Percentiles rank a stretch among this genome's conserved stretches.
phyloP scores from a whole-genome alignment of 179 eudicot genomes.

The Nepenthes alata region DNA sequence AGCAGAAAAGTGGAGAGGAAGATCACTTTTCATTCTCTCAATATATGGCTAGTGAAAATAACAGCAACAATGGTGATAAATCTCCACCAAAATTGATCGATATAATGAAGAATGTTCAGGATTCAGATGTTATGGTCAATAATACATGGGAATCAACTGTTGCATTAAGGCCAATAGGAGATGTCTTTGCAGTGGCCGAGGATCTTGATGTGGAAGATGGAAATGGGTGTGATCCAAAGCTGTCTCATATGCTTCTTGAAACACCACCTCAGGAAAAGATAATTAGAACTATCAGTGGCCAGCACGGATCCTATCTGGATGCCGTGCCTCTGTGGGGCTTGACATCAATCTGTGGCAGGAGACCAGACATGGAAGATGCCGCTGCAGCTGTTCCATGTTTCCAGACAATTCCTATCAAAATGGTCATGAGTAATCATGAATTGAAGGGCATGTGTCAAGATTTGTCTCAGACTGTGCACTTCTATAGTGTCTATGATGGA shows the following conservation, averaged over 20 bases:
- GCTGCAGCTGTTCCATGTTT: constrained; percentile 36
- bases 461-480: constrained; percentile 27
- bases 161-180: constrained; percentile 14
- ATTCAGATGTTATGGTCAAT: constrained; percentile 21
- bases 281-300: constrained; percentile 23
- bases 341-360: constrained; percentile 40
- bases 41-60: constrained; percentile 16
- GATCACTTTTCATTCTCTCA: constrained; percentile 15
- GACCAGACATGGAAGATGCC: constrained; percentile 67
- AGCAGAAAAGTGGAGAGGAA: constrained; percentile 20
- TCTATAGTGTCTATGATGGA: constrained; percentile 69
- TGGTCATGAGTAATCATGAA: constrained; percentile 24
- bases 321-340: constrained; percentile 48
- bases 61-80: constrained; percentile 17
- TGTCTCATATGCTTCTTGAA: constrained; percentile 16
- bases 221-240: constrained; percentile 18
- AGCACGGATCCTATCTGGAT: constrained; percentile 15
- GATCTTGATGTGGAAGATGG: constrained; percentile 27
- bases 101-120: constrained; percentile 10
- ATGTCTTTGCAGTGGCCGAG: constrained; percentile 27
- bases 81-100: constrained; percentile 10
- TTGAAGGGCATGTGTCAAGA: constrained; percentile 25
- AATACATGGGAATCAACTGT: constrained; percentile 14
- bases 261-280: constrained; percentile 21
- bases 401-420: constrained; percentile 34